Evolutionary conservation across 768 basidiomycete species (phyloP), one percentile per base, ranked within the genome.

Genomic region (Kwoniella europaea): DNA sequence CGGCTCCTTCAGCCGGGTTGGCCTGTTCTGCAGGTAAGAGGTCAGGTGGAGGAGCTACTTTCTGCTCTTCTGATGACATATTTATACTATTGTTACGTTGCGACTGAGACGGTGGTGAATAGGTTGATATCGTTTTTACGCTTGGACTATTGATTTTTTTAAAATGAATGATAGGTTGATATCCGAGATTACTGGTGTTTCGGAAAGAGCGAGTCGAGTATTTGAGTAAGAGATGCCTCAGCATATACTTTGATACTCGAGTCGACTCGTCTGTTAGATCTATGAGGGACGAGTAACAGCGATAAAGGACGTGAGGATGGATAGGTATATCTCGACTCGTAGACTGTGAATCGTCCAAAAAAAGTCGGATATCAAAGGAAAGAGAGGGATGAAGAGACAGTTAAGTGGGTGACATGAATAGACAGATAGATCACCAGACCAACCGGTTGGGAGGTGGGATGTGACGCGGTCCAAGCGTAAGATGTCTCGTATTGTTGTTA

Each of bases 11-110:
- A 41, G 64, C 66, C 4, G 67, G 65, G 10, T 68, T 69, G 10
- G 62, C 69, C 68, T 75, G 73, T 52, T 74, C 75, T 3, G 65
- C 72, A 18, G 73, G 68, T 10, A 71, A 20, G 22, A 64, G 63
- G 50, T 72, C 71, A 22, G 71, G 22, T n/a, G 63, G 27, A 18
- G 69, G 66, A 54, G 57, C 69, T 5, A 29, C 50, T 60, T 77
- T 72, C 43, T 43, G 52, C 18, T 65, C 62, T 43, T 71, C 68
- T 10, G 68, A 56, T 16, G 76, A 61, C 73, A 71, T 72, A 35
- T 63, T 77, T 29, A 13, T 61, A 27, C 20, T 56, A 29, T 56
- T 53, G 18, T 41, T 50, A 35, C 12, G 29, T 27, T 24, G 55
- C 41, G 7, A 22, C 6, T 54, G 52, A 62, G 24, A 24, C 46